Evolutionary conservation across 2,329 filamentous ascomycete species (phyloP), one percentile per base, ranked within the genome.

Genomic region (Ophiognomonia clavigignenti-juglandacearum): DNA sequence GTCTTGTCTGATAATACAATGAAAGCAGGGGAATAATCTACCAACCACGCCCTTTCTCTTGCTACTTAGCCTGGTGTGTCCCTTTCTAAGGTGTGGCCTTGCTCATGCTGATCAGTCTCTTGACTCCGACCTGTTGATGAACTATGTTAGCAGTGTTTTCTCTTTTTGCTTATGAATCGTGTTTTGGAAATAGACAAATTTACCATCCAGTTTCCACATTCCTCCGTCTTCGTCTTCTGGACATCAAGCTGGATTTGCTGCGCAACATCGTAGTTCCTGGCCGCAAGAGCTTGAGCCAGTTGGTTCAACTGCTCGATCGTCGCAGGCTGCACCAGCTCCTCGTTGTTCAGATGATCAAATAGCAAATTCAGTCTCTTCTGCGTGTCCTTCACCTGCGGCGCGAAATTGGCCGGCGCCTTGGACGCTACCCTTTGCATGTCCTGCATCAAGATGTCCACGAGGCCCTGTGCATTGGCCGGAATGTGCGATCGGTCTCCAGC

Each of bases 301-400:
- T 82, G 71, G 8, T 74, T 73, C 57, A 91, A 72, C 61, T 83
- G 74, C 51, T 80, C 74, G 41, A 91, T 78, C 1, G 86, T 96
- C 59, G 87, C 84, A 2, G 86, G 80, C 69, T 86, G 87, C 45
- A 97, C 74, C 34, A 96, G 73, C 60, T 97, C 91, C 61, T 91
- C 86, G 56, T 97, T 97, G 75, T 97, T 98, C 39, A 98, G 75
- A 65, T 96, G 90, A 62, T 98, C 92, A 64, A 96, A 97, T n/a
- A 98, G 73, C 41, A 96, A 83, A 59, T 87, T 88, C 50, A 98
- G 77, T 23, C 93, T 83, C 70, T 96, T 96, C 64, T 96, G 88
- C 2, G 91, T 93, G 63, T 97, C 93, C 59, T 89, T 87, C 18
- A 98, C 90, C 64, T 97, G 91, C 13, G 83, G 78, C 53, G 88